phyloP scores from a whole-genome alignment of 2,329 filamentous ascomycete genomes.

The Dactylonectria macrodidyma region DNA sequence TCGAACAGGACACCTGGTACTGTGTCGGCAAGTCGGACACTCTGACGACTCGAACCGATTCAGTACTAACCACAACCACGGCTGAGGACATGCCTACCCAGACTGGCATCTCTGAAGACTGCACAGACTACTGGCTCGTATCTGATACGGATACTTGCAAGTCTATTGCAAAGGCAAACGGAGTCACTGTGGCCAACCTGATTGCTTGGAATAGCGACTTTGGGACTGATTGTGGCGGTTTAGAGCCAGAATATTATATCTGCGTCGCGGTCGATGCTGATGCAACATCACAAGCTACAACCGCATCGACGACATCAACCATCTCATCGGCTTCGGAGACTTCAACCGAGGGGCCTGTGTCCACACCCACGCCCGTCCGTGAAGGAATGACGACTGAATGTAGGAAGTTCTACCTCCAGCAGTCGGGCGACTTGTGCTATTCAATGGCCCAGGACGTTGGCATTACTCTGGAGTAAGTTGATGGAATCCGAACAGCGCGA shows the following conservation, averaged over 20 bases:
- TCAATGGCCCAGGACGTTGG: constrained; percentile 30
- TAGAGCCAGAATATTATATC: constrained; percentile 6
- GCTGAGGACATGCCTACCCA: constrained; percentile 2
- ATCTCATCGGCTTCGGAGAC: no score
- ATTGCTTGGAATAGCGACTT: background rate
- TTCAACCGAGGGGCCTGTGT: constrained; percentile 28
- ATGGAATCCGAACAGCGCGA: background rate
- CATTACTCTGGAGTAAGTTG: background rate
- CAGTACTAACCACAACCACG: background rate
- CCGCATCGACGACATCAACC: no score
- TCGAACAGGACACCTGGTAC: constrained; percentile 6
- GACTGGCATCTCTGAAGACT: constrained; percentile 1
- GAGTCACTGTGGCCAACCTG: background rate
- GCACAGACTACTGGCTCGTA: constrained; percentile 3
- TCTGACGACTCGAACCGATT: background rate
- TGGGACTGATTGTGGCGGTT: background rate
- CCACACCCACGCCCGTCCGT: constrained; percentile 49
- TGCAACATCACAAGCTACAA: no score
- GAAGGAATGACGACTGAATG: constrained; percentile 49
- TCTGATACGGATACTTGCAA: background rate
- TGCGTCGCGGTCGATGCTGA: constrained; percentile 11
- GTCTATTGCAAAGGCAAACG: constrained; percentile 4
- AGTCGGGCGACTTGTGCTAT: constrained; percentile 42
- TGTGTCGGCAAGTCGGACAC: background rate
- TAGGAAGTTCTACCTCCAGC: constrained; percentile 47